Base-by-base conservation (phyloP, 129 eudicot genomes). In the Smallanthus sonchifolius region DNA sequence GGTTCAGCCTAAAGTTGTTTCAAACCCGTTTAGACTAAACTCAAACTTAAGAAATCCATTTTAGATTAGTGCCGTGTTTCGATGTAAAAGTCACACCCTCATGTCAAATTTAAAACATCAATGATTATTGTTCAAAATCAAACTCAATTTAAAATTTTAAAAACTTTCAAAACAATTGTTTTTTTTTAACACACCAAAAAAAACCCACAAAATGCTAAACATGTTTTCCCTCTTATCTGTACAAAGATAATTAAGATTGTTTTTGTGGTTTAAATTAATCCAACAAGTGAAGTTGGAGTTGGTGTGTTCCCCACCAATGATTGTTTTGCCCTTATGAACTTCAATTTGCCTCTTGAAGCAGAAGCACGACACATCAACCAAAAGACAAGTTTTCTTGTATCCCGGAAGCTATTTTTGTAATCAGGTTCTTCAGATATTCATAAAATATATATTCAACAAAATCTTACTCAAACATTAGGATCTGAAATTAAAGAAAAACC, bases 241-340 rank as follows among this genome's bases (percentile, higher is more conserved):
- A 69, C 65, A n/a, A 48, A 39, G 10, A 63, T 32, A n/a, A n/a
- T n/a, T n/a, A 24, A 24, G 30, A 34, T 24, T 39, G n/a, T 51
- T 68, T n/a, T 52, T 40, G 19, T 14, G 43, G 8, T 57, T 19
- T 47, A 79, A 76, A 77, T 2, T 36, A 36, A 48, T 60, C 43
- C 40, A 69, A 67, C n/a, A 15, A 51, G 74, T 76, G 74, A 1
- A 1, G n/a, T n/a, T n/a, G 85, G 43, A 71, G 72, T 71, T 76
- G 78, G 85, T 81, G 66, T 75, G 81, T 45, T 57, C 45, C 73
- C 85, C 85, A 76, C 82, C 82, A 64, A 64, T 63, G 75, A 70
- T 54, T 76, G 81, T 70, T 70, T 51, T 73, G 57, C 37, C 35
- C 19, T 65, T 43, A 45, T 70, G 78, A 77, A 70, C 81, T 70